Conservation (phyloP, 2,329 filamentous ascomycete genomes). For the Myriosclerotinia scirpicola region DNA sequence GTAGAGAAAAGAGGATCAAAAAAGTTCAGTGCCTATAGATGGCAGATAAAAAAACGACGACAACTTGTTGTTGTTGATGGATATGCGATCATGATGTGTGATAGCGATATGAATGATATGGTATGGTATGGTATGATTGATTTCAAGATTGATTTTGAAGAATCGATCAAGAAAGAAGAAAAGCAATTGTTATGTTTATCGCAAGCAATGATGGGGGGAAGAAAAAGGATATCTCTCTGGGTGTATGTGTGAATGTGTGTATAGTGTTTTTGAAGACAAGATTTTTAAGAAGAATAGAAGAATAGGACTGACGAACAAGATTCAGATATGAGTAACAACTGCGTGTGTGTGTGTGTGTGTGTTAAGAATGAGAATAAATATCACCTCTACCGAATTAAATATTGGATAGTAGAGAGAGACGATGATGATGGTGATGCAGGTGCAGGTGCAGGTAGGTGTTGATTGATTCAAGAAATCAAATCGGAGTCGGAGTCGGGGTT, state of each 20-base stretch:
- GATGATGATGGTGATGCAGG: not conserved
- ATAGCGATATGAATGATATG: conserved; percentile 17
- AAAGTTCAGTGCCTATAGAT: conserved; percentile 33
- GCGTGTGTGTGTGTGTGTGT: not conserved
- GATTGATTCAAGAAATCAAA: not conserved
- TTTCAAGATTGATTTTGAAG: conserved; percentile 10
- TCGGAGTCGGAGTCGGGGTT: not conserved
- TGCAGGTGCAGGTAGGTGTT: no score
- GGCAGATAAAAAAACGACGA: conserved; percentile 28
- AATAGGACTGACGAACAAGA: conserved; percentile 41
- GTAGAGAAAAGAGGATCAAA: conserved; percentile 29
- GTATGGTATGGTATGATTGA: conserved; percentile 15
- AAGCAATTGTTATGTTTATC: conserved; percentile 19
- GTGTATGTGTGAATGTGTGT: not conserved
- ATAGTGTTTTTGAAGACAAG: conserved; percentile 27
- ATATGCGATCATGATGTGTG: conserved; percentile 25
- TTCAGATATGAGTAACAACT: conserved; percentile 26
- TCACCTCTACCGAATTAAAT: conserved; percentile 5
- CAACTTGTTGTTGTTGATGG: conserved; percentile 26
- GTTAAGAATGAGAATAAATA: not conserved
- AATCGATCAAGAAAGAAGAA: conserved; percentile 22
- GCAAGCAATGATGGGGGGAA: conserved; percentile 29
- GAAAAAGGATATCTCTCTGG: conserved; percentile 34
- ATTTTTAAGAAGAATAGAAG: conserved; percentile 26
- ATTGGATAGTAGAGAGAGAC: conserved; percentile 4